Evolutionary conservation across 2,329 filamentous ascomycete species (phyloP).

Genomic region (Orbilia oligospora): DNA sequence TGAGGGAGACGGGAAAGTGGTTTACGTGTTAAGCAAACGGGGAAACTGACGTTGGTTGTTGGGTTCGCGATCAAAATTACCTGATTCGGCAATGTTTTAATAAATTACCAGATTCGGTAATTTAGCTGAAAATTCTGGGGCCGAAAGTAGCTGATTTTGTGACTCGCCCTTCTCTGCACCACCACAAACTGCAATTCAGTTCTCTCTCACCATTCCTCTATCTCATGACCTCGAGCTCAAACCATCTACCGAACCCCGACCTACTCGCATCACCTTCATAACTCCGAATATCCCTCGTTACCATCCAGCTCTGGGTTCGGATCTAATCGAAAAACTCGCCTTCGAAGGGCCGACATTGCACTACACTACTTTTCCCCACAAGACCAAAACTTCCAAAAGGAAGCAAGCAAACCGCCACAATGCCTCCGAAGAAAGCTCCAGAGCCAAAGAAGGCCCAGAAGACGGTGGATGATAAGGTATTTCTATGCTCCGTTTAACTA

Average conservation of each 20-base stretch:
- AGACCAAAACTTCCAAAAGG: constrained; percentile 10
- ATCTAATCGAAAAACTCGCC: neutral
- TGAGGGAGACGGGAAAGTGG: constrained; percentile 42
- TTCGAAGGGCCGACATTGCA: neutral
- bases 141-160: constrained; percentile 35
- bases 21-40: constrained; percentile 50
- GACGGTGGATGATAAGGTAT: constrained; percentile 82
- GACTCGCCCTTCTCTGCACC: constrained; percentile 42
- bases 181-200: constrained; percentile 38
- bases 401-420: constrained; percentile 42
- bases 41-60: constrained; percentile 8
- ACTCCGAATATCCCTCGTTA: neutral
- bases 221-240: constrained; percentile 4
- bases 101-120: constrained; percentile 25
- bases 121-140: constrained; percentile 11
- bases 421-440: constrained; percentile 64
- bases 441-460: constrained; percentile 71
- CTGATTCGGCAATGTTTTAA: neutral
- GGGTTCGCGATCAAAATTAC: constrained; percentile 53
- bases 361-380: neutral
- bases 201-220: constrained; percentile 6
- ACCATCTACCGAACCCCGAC: constrained; percentile 4
- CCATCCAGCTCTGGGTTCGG: neutral
- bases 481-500: neutral
- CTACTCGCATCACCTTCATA: neutral